phyloP scores from a whole-genome alignment of 176 grass and related monocot species.

The Oryza officinalis region DNA sequence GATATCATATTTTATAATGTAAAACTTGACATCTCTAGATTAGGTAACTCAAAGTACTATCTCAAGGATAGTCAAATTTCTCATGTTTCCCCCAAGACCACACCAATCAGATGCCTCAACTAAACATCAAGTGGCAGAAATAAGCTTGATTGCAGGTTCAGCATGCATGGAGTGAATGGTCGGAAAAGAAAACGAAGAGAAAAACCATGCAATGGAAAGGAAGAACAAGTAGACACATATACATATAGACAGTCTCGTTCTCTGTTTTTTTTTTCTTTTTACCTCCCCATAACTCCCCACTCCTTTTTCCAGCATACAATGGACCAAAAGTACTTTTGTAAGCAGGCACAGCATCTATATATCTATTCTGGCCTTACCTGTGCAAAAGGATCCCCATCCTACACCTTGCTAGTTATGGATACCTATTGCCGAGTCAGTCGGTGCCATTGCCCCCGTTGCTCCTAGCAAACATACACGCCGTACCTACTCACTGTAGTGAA shows the following conservation, averaged over 20 bases:
- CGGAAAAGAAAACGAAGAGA: not conserved
- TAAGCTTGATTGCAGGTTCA: not conserved
- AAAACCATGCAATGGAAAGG: constrained; percentile 14
- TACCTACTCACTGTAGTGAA: constrained; percentile 61
- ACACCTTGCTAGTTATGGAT: constrained; percentile 59
- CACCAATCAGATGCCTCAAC: not conserved
- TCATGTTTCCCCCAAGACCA: not conserved
- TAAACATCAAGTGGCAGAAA: not conserved
- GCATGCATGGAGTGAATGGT: not conserved
- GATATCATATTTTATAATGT: too few relatives aligned
- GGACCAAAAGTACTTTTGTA: constrained; percentile 54
- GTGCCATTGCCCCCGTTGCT: constrained; percentile 42
- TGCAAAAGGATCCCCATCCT: constrained; percentile 46
- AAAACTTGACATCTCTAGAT: too few relatives aligned
- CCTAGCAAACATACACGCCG: constrained; percentile 41
- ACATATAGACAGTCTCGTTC: not conserved
- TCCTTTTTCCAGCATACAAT: constrained; percentile 54
- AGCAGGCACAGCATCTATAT: constrained; percentile 51
- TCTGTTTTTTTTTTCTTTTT: not conserved
- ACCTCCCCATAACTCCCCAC: constrained; percentile 34
- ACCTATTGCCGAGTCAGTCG: constrained; percentile 35
- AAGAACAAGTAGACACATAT: constrained; percentile 34
- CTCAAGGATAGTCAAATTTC: too few relatives aligned
- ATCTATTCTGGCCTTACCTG: constrained; percentile 44
- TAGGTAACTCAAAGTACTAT: too few relatives aligned